Percentiles rank a stretch among this genome's conserved stretches.
These are phyloP conservation scores for Pichia kudriavzevii DNA, from an alignment of 1,139 yeast species.

Conservation along the genomic window DNA sequence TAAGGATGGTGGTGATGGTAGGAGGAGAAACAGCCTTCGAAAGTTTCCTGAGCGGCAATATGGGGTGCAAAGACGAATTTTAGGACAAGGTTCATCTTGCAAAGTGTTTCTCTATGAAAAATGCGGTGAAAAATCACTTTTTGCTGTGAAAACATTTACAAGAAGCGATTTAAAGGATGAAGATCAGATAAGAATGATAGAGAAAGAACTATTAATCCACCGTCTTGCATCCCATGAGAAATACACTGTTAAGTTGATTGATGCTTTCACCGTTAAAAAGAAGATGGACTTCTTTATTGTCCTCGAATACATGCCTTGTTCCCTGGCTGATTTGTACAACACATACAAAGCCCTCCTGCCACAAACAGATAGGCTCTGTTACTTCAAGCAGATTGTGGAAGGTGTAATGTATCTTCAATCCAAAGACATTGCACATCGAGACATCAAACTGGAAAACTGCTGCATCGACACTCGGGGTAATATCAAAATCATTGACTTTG, in stretches of 20 bases:
- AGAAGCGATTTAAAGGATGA: slow-evolving; percentile 31
- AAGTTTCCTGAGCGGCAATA: slow-evolving; percentile 20
- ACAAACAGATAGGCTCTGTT: slow-evolving; percentile 34
- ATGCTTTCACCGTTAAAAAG: slow-evolving; percentile 33
- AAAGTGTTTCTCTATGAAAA: slow-evolving; percentile 18
- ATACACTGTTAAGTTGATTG: slow-evolving; percentile 32
- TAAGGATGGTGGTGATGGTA: background rate
- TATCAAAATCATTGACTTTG: slow-evolving; percentile 49
- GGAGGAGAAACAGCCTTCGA: slow-evolving; percentile 5
- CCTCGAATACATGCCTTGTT: slow-evolving; percentile 42
- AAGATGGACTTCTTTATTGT: slow-evolving; percentile 31
- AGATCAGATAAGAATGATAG: slow-evolving; percentile 34
- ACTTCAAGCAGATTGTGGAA: slow-evolving; percentile 38
- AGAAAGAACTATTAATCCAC: slow-evolving; percentile 29
- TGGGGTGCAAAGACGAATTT: slow-evolving; percentile 13
- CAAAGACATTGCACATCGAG: slow-evolving; percentile 46
- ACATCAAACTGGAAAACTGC: slow-evolving; percentile 48
- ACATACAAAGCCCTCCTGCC: slow-evolving; percentile 26
- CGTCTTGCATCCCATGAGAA: slow-evolving; percentile 14
- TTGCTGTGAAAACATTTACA: slow-evolving; percentile 34
- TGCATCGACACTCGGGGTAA: slow-evolving; percentile 39
- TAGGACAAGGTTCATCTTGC: slow-evolving; percentile 31
- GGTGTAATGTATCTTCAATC: slow-evolving; percentile 39
- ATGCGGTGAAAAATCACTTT: slow-evolving; percentile 28
- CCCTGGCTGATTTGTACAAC: slow-evolving; percentile 36